phyloP scores from a whole-genome alignment of 192 early-diverging fungal genomes.

The Rhizophagus clarus region DNA sequence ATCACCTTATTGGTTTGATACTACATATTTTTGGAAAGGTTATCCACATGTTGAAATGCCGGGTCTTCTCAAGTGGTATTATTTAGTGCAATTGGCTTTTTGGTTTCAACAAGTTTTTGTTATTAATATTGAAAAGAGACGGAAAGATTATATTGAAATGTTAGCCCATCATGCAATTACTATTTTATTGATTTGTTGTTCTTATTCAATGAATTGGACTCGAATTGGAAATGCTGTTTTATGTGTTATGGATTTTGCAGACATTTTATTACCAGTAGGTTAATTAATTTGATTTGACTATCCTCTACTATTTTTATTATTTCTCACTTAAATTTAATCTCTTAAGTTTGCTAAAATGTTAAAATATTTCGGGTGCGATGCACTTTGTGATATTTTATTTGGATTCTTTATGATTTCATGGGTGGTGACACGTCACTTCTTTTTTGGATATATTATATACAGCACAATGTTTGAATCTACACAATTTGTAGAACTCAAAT shows the following conservation, averaged over 20 bases:
- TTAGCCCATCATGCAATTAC: conserved; percentile 78
- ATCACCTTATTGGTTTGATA: conserved; percentile 73
- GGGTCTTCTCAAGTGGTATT: conserved; percentile 67
- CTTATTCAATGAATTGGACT: conserved; percentile 69
- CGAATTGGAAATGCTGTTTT: conserved; percentile 81
- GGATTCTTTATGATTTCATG: conserved; percentile 75
- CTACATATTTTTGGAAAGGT: conserved; percentile 65
- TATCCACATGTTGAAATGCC: conserved; percentile 68
- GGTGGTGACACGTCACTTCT: conserved; percentile 74
- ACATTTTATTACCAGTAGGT: conserved; percentile 73
- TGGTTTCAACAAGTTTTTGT: conserved; percentile 82
- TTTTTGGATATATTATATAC: conserved; percentile 70
- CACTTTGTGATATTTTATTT: conserved; percentile 70
- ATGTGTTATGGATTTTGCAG: conserved; percentile 76
- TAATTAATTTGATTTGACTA: neutral
- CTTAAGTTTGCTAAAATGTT: conserved; percentile 72
- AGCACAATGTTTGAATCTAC: conserved; percentile 54
- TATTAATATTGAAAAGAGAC: conserved; percentile 68
- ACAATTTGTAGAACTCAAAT: conserved; percentile 57
- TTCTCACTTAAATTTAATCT: neutral
- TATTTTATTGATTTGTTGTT: conserved; percentile 61
- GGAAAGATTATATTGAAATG: conserved; percentile 77
- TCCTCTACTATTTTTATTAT: neutral
- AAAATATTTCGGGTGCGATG: conserved; percentile 66
- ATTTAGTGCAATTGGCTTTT: conserved; percentile 74